Evolutionary conservation across 2,329 filamentous ascomycete species (phyloP).

Genomic region (Septoria linicola): DNA sequence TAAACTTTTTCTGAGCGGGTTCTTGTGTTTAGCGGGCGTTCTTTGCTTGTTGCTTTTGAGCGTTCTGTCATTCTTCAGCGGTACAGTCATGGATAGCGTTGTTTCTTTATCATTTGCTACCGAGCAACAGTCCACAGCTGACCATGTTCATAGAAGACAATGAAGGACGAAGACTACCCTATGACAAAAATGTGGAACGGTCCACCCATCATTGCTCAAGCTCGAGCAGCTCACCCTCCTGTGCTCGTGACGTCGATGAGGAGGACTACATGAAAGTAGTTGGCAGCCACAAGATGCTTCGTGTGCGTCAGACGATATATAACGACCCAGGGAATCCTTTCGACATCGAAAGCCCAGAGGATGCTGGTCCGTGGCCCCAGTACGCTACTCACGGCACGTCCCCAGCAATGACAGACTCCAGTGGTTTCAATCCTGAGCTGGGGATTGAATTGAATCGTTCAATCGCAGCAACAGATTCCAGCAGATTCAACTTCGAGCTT

Average conservation of each 20-base stretch:
- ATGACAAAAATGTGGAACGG: background rate
- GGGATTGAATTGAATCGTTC: background rate
- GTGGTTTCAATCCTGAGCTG: conserved; percentile 8
- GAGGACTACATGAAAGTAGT: conserved; percentile 26
- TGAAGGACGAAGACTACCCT: background rate
- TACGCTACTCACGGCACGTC: background rate
- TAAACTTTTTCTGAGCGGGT: background rate
- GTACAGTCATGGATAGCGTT: too few relatives aligned
- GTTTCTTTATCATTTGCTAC: too few relatives aligned
- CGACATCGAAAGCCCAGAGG: conserved; percentile 1
- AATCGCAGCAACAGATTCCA: conserved; percentile 1
- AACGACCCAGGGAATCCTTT: conserved; percentile 33
- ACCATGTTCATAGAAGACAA: background rate
- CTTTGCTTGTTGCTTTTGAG: too few relatives aligned
- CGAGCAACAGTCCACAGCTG: background rate
- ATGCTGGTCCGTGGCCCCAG: background rate
- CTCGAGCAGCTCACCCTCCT: conserved; percentile 12
- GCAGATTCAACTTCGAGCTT: conserved; percentile 6
- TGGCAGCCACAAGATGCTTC: conserved; percentile 15
- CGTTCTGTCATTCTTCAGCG: too few relatives aligned
- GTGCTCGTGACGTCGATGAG: conserved; percentile 17
- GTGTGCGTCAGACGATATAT: conserved; percentile 31
- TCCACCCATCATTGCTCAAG: background rate
- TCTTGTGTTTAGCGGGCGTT: too few relatives aligned
- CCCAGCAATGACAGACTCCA: conserved; percentile 5